Base-by-base conservation (phyloP, 2,329 filamentous ascomycete genomes). In the Emmonsia crescens region DNA sequence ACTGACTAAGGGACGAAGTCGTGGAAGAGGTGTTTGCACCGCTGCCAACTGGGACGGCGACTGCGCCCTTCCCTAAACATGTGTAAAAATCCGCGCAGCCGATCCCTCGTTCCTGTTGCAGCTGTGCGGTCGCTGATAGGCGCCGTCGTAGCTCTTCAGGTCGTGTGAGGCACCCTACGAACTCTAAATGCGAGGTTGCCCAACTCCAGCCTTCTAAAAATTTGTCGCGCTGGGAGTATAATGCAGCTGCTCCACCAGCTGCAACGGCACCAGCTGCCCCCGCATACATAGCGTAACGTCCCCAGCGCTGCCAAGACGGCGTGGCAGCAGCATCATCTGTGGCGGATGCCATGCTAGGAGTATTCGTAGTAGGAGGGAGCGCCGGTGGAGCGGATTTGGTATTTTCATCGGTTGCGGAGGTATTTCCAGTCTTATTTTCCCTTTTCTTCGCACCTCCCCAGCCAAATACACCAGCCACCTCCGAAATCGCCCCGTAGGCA, bases 51-150 rank as follows among this genome's bases (percentile, higher is more conserved):
- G 63, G 44, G 68, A 68, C n/a, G 63, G 52, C 57, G 27, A 63
- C 63, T 19, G 88, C 87, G 16, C 84, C 85, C 68, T 83, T 81
- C 1, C 91, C 92, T 31, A 99, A 83, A 33, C 87, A 83, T 4
- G 91, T 96, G 75, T 96, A 96, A 62, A 96, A 80, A 71, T 96
- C 94, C 16, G 85, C 86, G 71, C 92, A 96, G 2, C 89, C 89
- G 16, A 96, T 81, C 14, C 80, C 81, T 16, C 89, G 81, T 62
- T 89, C 84, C 54, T 79, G 73, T 40, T 85, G 81, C 24, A 92
- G 77, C 62, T 81, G 79, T n/a, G 83, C 80, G 72, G 96, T 80
- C 63, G 79, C 82, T n/a, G 80, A 77, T 10, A 96, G 81, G 38
- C 94, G 85, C 70, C 85, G 83, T 67, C 86, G 85, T 66, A 97